These are phyloP conservation scores for Parietaria judaica DNA, from an alignment of 306 rosid species.

Conservation along the genomic window DNA sequence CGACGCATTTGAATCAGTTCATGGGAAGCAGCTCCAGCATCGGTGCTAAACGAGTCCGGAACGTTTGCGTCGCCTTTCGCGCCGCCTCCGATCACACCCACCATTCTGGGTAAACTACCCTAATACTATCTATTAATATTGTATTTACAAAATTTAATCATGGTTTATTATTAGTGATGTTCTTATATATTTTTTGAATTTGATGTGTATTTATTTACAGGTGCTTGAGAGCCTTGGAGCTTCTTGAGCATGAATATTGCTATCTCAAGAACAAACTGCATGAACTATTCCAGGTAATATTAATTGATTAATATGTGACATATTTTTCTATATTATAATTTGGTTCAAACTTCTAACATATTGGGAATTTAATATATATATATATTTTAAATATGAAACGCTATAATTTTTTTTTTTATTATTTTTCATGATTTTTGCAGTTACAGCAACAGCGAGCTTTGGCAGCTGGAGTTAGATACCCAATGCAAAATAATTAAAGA, in stretches of 20 bases:
- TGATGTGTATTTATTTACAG: constrained; percentile 12
- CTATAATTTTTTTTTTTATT: background rate
- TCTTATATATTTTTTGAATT: too few species aligned
- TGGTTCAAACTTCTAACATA: background rate
- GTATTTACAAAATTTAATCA: too few species aligned
- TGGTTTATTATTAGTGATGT: too few species aligned
- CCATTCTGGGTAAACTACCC: constrained; percentile 60
- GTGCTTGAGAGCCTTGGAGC: constrained; percentile 80
- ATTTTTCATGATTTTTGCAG: constrained; percentile 23
- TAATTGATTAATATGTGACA: background rate
- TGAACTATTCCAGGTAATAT: constrained; percentile 73
- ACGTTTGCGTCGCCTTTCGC: constrained; percentile 87
- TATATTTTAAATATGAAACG: background rate
- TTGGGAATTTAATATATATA: background rate
- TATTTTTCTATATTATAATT: background rate
- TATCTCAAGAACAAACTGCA: constrained; percentile 89
- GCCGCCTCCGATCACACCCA: constrained; percentile 70
- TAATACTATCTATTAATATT: background rate
- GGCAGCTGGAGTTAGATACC: constrained; percentile 83
- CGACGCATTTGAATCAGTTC: constrained; percentile 84
- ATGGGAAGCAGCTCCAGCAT: constrained; percentile 96
- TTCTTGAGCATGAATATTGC: constrained; percentile 86
- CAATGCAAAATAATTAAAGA: constrained; percentile 38
- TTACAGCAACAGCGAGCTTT: constrained; percentile 74
- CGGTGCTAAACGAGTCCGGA: constrained; percentile 84